Evolutionary conservation across 768 basidiomycete genomes (phyloP), one percentile per base, ranked within the genome.

Genomic region (Tubosaeta sp.): DNA sequence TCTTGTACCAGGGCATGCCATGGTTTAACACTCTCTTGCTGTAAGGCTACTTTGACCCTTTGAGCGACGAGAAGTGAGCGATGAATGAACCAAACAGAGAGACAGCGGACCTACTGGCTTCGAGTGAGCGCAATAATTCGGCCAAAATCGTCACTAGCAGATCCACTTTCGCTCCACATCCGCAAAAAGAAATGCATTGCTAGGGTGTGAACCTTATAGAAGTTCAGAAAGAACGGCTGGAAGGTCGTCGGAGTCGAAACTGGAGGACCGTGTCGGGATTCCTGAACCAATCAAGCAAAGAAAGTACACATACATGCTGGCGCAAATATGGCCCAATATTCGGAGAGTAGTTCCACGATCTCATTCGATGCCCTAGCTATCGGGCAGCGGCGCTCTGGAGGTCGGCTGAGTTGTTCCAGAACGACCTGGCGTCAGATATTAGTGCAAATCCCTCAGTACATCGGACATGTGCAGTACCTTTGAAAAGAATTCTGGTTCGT

Each of bases 101-200:
- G 9, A 39, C 35, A 41, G 45, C 43, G 38, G 35, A 82, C 87
- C 55, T 67, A 91, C 89, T 94, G 93, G 77, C 89, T 91, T 46
- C 82, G 81, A 31, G 86, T 84, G 18, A 94, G 73, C 6, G 83
- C 86, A 30, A 80, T 79, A 10, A 95, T 83, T 10, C 94, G 83
- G 31, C 78, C 74, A 56, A 93, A 91, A 68, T 95, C 93, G 18
- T 75, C 83, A 12, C 67, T 61, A 4, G 86, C 82, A 1, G 93
- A 87, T 12, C 86, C 84, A 60, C 87, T 89, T 65, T 95, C 93
- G 58, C 77, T 80, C 91, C 90, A 95, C 83, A 95, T 92, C 30
- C 90, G 80, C n/a, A 91, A 71, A 70, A 94, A 94, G 73, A 94
- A 94, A 41, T 81, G 80, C 4, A 85, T 82, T 6, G 87, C 87